Evolutionary conservation across 2,329 filamentous ascomycete species (phyloP).

Genomic region (Pseudogymnoascus sp.): DNA sequence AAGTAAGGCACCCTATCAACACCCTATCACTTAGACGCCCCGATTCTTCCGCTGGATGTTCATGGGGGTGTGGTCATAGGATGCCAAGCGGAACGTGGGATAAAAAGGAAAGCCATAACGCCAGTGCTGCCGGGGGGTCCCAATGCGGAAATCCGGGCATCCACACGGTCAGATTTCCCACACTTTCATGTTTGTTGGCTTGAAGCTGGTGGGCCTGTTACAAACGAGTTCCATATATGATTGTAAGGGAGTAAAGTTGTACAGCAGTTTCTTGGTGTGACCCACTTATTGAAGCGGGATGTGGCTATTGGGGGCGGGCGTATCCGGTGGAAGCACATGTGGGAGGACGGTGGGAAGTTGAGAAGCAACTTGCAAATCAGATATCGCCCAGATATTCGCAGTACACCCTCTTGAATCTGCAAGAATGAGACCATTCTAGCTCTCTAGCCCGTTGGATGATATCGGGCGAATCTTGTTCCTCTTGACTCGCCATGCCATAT

Average conservation of each 20-base stretch:
- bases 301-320: slow-evolving; percentile 3
- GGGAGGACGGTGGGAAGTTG: background rate
- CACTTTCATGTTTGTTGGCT: background rate
- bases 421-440: background rate
- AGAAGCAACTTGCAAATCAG: background rate
- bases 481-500: background rate
- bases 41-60: background rate
- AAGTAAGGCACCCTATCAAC: background rate
- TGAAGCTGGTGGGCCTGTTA: background rate
- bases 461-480: background rate
- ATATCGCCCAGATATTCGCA: background rate
- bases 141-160: background rate
- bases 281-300: slow-evolving; percentile 4
- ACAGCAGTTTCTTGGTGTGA: background rate
- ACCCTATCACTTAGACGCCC: background rate
- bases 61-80: background rate
- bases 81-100: slow-evolving; percentile 2
- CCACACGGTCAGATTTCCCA: background rate
- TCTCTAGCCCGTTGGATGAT: background rate
- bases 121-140: background rate
- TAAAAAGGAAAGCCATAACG: slow-evolving; percentile 8
- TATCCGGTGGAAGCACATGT: background rate
- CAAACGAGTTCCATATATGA: slow-evolving; percentile 2
- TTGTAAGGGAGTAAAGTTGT: background rate
- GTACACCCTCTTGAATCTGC: background rate